Evolutionary conservation across 2,329 filamentous ascomycete species (phyloP), one percentile per base, ranked within the genome.

Genomic region (Fusarium heterosporum): DNA sequence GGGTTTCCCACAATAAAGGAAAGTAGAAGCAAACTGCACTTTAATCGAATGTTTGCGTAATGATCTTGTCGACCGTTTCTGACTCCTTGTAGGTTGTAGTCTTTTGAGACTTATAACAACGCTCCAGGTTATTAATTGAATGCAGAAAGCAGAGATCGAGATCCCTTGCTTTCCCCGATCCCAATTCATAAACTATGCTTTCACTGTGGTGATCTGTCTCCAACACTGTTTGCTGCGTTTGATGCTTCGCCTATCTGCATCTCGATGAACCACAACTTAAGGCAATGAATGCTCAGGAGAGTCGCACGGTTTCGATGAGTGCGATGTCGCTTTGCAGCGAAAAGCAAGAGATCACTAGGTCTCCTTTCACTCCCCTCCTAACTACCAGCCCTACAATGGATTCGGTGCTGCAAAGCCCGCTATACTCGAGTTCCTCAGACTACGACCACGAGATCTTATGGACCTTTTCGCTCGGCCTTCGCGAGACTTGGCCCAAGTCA

Each of bases 251-350:
- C 5, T 39, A 29, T 19, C 34, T 47, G 38, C 34, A 10, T 51
- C 4, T 9, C 9, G 11, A 28, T 11, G 12, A 7, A 2, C 10
- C 11, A 6, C 30, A 17, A 38, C 25, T 52, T 19, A 26, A 64
- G 64, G 5, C 40, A 39, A 45, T 13, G 38, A 7, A 17, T 42
- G 52, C 42, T 14, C 14, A 32, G 52, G 58, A 43, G 59, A 14
- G 34, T 29, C 12, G 17, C 8, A 11, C 4, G 12, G 7, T 11
- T 58, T 38, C 17, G 16, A 34, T 28, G 7, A 42, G n/a, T 46
- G n/a, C 58, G 52, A 47, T 59, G 40, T 34, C 52, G 58, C 29
- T 47, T 14, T 5, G 7, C 2, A 2, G n/a, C 3, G 34, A 7
- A 39, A 34, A 59, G 42, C 45, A 40, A 39, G 47, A 16, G 25